These are phyloP conservation scores for Clarireedia monteithiana DNA, from an alignment of 2,329 filamentous ascomycete species.

Conservation along the genomic window DNA sequence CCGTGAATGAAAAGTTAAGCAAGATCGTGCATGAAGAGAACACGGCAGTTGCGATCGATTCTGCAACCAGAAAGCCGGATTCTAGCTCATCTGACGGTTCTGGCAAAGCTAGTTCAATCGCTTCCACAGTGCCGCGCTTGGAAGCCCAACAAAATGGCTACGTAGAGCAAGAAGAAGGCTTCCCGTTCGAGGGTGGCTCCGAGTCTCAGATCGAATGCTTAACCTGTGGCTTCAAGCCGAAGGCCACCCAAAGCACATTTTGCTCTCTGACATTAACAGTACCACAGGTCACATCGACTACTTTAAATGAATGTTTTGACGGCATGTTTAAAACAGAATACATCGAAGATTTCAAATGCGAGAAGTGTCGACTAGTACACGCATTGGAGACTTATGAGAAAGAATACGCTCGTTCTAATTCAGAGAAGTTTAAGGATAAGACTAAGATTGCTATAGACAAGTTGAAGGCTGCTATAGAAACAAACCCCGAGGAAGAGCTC, in stretches of 20 bases:
- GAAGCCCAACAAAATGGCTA: conserved; percentile 1
- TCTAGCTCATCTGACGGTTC: conserved; percentile 2
- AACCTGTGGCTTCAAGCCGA: conserved; percentile 83
- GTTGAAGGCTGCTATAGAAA: conserved; percentile 63
- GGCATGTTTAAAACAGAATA: conserved; percentile 90
- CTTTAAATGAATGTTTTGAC: conserved; percentile 83
- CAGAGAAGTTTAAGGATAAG: conserved; percentile 41
- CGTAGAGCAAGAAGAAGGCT: conserved; percentile 44
- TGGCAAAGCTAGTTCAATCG: conserved; percentile 1
- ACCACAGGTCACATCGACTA: conserved; percentile 72
- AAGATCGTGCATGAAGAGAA: conserved; percentile 9
- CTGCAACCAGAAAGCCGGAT: background rate
- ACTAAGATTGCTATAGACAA: conserved; percentile 53
- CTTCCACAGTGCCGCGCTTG: background rate
- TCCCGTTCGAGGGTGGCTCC: conserved; percentile 84
- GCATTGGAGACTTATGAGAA: conserved; percentile 55
- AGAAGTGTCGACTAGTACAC: conserved; percentile 81
- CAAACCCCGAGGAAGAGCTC: conserved; percentile 71
- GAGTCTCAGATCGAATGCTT: conserved; percentile 95
- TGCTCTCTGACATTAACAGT: conserved; percentile 90
- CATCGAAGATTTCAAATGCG: conserved; percentile 95
- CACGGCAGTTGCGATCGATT: background rate
- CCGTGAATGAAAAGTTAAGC: conserved; percentile 6
- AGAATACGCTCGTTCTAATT: conserved; percentile 48
- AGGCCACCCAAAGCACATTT: conserved; percentile 74